These are phyloP conservation scores for Capsicum pubescens DNA, from an alignment of 257 asterid genomes.

Conservation along the genomic window DNA sequence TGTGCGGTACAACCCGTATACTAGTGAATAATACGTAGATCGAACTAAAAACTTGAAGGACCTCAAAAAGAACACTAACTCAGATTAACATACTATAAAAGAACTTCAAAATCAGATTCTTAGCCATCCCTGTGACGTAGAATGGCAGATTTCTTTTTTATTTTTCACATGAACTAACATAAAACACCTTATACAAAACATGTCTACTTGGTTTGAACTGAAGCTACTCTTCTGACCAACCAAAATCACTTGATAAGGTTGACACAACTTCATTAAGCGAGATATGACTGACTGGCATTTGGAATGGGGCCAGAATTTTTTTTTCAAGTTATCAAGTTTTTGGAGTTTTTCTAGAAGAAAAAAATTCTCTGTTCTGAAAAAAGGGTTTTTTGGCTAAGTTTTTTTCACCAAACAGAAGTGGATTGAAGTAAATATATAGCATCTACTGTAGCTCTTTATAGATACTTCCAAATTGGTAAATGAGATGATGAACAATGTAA, in stretches of 20 bases:
- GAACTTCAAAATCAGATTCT: background rate
- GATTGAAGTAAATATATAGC: background rate
- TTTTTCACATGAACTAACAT: background rate
- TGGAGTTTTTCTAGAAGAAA: background rate
- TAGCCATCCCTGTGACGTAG: background rate
- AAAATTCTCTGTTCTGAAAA: background rate
- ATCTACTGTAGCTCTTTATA: conserved; percentile 1
- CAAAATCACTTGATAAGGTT: background rate
- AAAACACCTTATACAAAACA: background rate
- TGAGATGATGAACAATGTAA: background rate
- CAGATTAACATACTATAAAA: background rate
- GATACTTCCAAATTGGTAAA: background rate
- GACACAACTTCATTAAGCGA: background rate
- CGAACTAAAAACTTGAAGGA: background rate
- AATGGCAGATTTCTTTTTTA: background rate
- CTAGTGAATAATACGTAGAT: background rate
- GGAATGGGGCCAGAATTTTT: background rate
- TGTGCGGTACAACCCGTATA: background rate
- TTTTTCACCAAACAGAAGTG: background rate
- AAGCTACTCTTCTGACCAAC: conserved; percentile 13
- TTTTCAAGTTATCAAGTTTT: background rate
- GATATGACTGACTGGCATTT: background rate
- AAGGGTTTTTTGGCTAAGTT: background rate
- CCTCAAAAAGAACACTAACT: background rate
- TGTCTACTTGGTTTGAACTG: conserved; percentile 8